Evolutionary conservation across 1,284 basidiomycete species (phyloP).

Genomic region (Quambalaria eucalypti): DNA sequence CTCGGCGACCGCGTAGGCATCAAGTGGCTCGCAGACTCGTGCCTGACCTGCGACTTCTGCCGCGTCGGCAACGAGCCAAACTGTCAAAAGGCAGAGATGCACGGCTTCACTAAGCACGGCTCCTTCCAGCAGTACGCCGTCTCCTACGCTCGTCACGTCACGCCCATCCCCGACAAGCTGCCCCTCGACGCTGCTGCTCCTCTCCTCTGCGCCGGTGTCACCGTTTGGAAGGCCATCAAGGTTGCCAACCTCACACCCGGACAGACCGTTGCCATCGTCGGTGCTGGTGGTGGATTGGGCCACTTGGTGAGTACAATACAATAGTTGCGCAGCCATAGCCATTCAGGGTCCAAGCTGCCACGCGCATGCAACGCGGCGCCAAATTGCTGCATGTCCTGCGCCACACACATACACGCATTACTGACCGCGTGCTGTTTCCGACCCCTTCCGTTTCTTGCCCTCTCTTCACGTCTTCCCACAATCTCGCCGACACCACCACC

Average conservation of each 20-base stretch:
- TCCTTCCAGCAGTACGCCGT: slow-evolving; percentile 66
- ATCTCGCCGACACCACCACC: no score
- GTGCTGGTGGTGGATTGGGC: slow-evolving; percentile 61
- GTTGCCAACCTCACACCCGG: slow-evolving; percentile 59
- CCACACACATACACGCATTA: no score
- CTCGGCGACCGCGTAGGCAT: slow-evolving; percentile 75
- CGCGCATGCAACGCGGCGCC: no score
- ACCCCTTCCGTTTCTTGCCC: no score
- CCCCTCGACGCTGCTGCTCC: slow-evolving; percentile 65
- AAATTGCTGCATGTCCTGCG: no score
- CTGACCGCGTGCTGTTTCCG: no score
- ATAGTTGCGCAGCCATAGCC: no score
- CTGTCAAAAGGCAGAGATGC: slow-evolving; percentile 15
- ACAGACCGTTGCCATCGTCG: slow-evolving; percentile 71
- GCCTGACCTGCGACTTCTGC: slow-evolving; percentile 65
- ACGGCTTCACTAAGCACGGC: slow-evolving; percentile 63
- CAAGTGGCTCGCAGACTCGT: slow-evolving; percentile 59
- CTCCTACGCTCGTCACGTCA: slow-evolving; percentile 62
- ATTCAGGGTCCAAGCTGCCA: no score
- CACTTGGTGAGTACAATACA: no score
- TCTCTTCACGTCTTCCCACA: no score
- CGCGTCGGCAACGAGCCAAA: slow-evolving; percentile 62
- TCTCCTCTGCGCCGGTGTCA: slow-evolving; percentile 67
- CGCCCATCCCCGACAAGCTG: slow-evolving; percentile 50
- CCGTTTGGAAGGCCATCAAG: slow-evolving; percentile 75